Percentiles rank a stretch among this genome's conserved stretches.
Conservation (phyloP, 116 monocot genomes). For the Zostera marina region DNA sequence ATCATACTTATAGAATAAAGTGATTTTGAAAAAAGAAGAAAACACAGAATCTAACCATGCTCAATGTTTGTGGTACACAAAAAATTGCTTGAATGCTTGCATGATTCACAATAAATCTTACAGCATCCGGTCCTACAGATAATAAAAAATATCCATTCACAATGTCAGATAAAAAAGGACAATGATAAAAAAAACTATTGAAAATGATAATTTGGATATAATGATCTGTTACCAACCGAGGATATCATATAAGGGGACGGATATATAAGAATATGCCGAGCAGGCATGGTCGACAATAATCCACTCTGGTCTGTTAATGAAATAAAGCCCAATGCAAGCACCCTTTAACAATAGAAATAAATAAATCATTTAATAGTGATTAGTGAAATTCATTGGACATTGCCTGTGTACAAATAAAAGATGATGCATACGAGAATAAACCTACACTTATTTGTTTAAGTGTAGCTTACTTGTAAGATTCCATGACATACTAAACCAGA, state of each 20-base stretch:
- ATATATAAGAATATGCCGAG: constrained; percentile 80
- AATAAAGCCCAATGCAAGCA: constrained; percentile 74
- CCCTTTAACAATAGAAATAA: constrained; percentile 28
- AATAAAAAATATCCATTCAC: constrained; percentile 1
- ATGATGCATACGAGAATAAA: not conserved
- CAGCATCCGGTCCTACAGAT: constrained; percentile 94
- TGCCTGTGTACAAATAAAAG: not conserved
- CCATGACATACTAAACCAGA: constrained; percentile 64
- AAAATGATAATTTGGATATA: not conserved
- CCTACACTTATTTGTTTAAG: not conserved
- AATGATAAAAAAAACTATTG: not conserved
- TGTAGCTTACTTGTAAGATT: constrained; percentile 49
- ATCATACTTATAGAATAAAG: not conserved
- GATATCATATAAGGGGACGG: constrained; percentile 96
- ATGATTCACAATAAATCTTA: constrained; percentile 85
- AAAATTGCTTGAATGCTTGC: constrained; percentile 71
- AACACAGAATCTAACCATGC: constrained; percentile 36
- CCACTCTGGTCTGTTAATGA: constrained; percentile 97
- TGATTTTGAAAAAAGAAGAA: not conserved
- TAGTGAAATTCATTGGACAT: not conserved
- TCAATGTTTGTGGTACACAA: constrained; percentile 77
- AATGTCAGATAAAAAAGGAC: constrained; percentile 1
- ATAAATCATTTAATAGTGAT: not conserved
- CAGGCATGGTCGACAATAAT: constrained; percentile 95
- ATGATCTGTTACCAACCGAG: constrained; percentile 40